These are phyloP conservation scores for Aspergillus japonicus DNA, from an alignment of 2,329 filamentous ascomycete genomes.

Conservation along the genomic window DNA sequence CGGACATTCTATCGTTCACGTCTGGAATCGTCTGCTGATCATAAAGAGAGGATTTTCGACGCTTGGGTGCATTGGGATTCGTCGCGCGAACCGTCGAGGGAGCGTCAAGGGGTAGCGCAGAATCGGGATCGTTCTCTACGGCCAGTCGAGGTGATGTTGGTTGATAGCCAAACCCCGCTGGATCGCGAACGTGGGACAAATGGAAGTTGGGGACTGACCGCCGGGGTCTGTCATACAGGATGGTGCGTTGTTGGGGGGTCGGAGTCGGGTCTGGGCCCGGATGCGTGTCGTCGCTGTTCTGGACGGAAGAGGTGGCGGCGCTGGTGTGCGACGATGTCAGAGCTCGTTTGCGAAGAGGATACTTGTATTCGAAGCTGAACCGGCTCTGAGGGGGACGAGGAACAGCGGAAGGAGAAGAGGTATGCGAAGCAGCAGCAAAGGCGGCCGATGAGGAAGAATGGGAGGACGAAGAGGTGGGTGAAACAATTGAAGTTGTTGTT, in stretches of 20 bases:
- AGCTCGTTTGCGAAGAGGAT: conserved; percentile 22
- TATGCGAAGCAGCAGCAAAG: neutral
- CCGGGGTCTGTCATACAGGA: conserved; percentile 36
- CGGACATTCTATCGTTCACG: conserved; percentile 35
- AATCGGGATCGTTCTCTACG: conserved; percentile 17
- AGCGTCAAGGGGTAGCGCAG: conserved; percentile 24
- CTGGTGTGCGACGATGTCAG: conserved; percentile 25
- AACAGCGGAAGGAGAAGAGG: conserved; percentile 6
- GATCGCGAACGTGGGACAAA: conserved; percentile 18
- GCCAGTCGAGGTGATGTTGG: conserved; percentile 14
- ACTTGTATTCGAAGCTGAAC: conserved; percentile 26
- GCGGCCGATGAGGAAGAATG: conserved; percentile 14
- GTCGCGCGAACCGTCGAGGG: conserved; percentile 25
- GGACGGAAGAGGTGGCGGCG: conserved; percentile 3
- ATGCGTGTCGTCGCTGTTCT: conserved; percentile 46
- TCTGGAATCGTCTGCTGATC: conserved; percentile 26
- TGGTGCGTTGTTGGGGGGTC: conserved; percentile 44
- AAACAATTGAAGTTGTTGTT: conserved; percentile 1
- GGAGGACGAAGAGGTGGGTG: conserved; percentile 1
- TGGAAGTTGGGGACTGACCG: conserved; percentile 31
- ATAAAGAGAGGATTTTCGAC: conserved; percentile 25
- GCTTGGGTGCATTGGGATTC: conserved; percentile 32
- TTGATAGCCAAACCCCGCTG: conserved; percentile 20
- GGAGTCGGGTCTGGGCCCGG: conserved; percentile 53
- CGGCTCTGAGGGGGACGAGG: conserved; percentile 24